phyloP scores from a whole-genome alignment of 2,329 filamentous ascomycete species.

The Alternaria longipes region DNA sequence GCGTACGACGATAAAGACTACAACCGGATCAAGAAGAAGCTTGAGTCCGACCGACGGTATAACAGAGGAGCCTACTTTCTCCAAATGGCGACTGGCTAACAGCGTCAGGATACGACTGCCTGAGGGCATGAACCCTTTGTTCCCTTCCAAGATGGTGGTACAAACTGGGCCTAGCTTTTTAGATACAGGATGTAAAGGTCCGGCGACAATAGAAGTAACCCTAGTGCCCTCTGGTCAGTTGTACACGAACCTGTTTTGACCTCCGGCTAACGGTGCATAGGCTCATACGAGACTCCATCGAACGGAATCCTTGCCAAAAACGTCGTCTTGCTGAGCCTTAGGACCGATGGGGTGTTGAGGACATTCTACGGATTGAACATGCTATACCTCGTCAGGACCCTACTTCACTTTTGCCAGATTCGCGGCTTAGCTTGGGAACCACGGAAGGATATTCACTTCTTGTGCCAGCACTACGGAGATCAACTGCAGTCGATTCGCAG shows the following conservation, averaged over 20 bases:
- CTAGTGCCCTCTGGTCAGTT: constrained; percentile 42
- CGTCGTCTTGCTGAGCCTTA: constrained; percentile 38
- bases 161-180: constrained; percentile 44
- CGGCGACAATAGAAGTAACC: constrained; percentile 42
- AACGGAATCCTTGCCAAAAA: constrained; percentile 36
- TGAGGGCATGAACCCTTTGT: constrained; percentile 42
- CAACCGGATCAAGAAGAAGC: constrained; percentile 36
- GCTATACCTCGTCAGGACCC: constrained; percentile 38
- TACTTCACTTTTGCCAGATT: constrained; percentile 37
- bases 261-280: constrained; percentile 25
- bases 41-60: constrained; percentile 42
- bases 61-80: background rate
- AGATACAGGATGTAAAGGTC: constrained; percentile 37
- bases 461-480: constrained; percentile 39
- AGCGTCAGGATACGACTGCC: constrained; percentile 35
- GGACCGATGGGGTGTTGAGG: constrained; percentile 30
- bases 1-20: constrained; percentile 47
- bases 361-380: constrained; percentile 45
- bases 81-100: constrained; percentile 20
- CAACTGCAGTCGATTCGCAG: constrained; percentile 35
- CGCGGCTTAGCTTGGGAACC: constrained; percentile 43
- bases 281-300: constrained; percentile 38
- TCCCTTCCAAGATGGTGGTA: constrained; percentile 42
- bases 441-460: constrained; percentile 38
- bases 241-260: background rate